Conservation (phyloP, 805 yeast genomes). For the Tetrapisispora namnaoensis region DNA sequence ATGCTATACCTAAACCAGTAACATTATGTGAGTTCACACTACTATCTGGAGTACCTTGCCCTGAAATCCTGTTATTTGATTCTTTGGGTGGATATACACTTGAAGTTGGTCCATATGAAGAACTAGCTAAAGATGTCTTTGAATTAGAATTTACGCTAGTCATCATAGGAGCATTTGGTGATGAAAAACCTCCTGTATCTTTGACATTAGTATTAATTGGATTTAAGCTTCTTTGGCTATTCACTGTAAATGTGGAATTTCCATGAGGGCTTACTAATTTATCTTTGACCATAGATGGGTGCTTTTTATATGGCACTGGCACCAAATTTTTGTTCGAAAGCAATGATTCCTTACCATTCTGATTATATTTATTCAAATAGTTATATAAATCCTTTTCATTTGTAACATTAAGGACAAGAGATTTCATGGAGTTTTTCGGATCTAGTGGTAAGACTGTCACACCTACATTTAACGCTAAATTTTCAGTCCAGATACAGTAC, state of each 20-base stretch:
- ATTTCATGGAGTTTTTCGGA: conserved; percentile 54
- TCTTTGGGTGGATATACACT: conserved; percentile 4
- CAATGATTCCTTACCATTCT: conserved; percentile 26
- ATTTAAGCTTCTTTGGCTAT: not conserved
- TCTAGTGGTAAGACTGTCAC: conserved; percentile 69
- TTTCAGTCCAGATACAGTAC: conserved; percentile 81
- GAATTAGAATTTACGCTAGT: not conserved
- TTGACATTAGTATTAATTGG: not conserved
- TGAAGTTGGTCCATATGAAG: conserved; percentile 2
- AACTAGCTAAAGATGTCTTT: not conserved
- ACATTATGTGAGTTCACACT: not conserved
- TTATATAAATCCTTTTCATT: conserved; percentile 75
- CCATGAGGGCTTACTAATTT: not conserved
- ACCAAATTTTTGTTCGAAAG: conserved; percentile 34
- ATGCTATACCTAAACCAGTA: not conserved
- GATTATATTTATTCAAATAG: conserved; percentile 44
- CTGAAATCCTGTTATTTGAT: not conserved
- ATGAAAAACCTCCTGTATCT: not conserved
- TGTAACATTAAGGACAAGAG: conserved; percentile 66
- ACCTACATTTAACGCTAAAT: conserved; percentile 73
- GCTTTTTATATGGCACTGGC: conserved; percentile 64
- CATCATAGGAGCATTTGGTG: not conserved
- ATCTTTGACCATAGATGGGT: conserved; percentile 44
- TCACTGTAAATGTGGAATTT: conserved; percentile 2
- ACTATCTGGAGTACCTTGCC: not conserved